Evolutionary conservation across 1,284 basidiomycete genomes (phyloP).

Genomic region (Ganoderma boninense): DNA sequence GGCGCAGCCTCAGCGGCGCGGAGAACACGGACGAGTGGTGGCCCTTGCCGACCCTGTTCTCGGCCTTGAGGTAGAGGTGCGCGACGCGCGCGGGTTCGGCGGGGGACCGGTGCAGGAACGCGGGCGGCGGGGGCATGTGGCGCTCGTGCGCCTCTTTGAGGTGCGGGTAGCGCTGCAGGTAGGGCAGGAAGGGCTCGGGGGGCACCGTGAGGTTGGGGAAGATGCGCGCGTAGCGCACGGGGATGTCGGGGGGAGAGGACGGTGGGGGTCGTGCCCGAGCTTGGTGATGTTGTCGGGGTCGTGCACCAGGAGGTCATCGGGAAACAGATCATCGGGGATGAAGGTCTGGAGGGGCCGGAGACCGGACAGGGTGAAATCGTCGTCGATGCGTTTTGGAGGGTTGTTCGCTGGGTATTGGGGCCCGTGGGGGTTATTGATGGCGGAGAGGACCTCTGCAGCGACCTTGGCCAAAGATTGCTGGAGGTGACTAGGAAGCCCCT

Average conservation of each 20-base stretch:
- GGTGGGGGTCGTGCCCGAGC: background rate
- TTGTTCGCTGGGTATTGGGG: background rate
- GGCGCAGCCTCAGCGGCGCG: constrained; percentile 41
- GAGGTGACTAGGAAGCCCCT: background rate
- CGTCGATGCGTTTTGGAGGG: background rate
- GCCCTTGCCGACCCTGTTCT: constrained; percentile 40
- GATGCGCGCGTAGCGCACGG: constrained; percentile 32
- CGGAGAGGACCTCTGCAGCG: background rate
- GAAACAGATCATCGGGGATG: constrained; percentile 39
- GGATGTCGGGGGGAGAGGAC: background rate
- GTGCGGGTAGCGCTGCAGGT: background rate
- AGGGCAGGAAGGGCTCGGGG: background rate
- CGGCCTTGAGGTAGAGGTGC: constrained; percentile 38
- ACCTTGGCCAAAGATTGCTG: background rate
- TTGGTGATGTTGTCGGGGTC: constrained; percentile 29
- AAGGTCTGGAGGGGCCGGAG: constrained; percentile 39
- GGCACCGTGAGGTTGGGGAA: constrained; percentile 22
- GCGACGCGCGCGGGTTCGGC: constrained; percentile 19
- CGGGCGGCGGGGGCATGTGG: background rate
- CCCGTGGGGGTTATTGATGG: background rate
- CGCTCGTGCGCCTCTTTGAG: background rate
- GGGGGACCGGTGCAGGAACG: background rate
- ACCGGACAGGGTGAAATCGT: constrained; percentile 14
- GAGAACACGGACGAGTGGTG: constrained; percentile 45
- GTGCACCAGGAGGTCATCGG: constrained; percentile 42